These are phyloP conservation scores for Clavispora fructus DNA, from an alignment of 805 yeast genomes.

Conservation along the genomic window DNA sequence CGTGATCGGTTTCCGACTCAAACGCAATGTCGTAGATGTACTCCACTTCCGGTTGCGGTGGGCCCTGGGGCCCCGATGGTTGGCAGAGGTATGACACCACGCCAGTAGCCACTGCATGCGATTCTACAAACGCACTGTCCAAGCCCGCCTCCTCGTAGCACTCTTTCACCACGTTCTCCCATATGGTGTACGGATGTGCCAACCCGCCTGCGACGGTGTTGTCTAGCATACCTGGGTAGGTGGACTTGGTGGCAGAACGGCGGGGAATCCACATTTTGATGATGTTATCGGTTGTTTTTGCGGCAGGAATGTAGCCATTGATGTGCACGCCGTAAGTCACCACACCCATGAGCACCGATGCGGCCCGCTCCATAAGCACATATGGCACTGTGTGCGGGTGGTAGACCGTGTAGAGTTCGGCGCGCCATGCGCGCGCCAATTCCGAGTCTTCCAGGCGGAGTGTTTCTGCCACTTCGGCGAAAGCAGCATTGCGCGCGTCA, in stretches of 20 bases:
- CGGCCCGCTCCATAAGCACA: conserved; percentile 70
- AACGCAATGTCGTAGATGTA: conserved; percentile 68
- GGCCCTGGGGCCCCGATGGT: conserved; percentile 34
- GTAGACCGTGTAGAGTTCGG: conserved; percentile 75
- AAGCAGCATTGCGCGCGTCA: conserved; percentile 35
- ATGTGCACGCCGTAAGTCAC: conserved; percentile 88
- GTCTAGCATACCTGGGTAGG: conserved; percentile 88
- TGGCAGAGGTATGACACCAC: conserved; percentile 59
- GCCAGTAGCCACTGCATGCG: conserved; percentile 50
- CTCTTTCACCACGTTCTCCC: conserved; percentile 81
- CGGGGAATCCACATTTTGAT: conserved; percentile 78
- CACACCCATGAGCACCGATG: conserved; percentile 77
- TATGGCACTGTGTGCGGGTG: conserved; percentile 53
- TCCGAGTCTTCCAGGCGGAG: conserved; percentile 31
- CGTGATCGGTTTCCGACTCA: conserved; percentile 32
- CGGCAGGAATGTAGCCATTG: conserved; percentile 64
- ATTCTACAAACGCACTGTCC: conserved; percentile 42
- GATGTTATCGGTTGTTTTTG: conserved; percentile 30
- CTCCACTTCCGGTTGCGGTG: conserved; percentile 88
- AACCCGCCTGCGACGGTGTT: conserved; percentile 95
- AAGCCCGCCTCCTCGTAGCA: conserved; percentile 89
- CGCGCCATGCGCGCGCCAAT: conserved; percentile 70
- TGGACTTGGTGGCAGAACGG: conserved; percentile 70
- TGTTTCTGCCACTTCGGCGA: conserved; percentile 38
- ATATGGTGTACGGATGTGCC: conserved; percentile 70